phyloP scores from a whole-genome alignment of 2,329 filamentous ascomycete genomes.

The Drechmeria coniospora region DNA sequence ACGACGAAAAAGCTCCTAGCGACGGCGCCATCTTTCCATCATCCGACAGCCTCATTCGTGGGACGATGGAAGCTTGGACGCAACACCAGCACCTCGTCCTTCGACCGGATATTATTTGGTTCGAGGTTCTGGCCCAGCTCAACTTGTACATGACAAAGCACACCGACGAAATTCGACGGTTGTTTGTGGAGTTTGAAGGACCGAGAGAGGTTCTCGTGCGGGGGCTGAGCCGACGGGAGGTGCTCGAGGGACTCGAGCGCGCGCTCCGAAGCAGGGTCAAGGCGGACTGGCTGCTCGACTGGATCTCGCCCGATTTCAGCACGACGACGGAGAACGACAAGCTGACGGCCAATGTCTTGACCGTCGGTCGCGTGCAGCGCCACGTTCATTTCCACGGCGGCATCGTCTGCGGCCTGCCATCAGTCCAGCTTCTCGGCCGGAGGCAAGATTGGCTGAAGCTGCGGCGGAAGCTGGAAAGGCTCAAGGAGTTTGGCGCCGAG shows the following conservation, averaged over 20 bases:
- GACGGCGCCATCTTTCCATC: conserved; percentile 12
- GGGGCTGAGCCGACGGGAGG: conserved; percentile 10
- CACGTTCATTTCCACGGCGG: conserved; percentile 21
- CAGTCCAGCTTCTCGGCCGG: conserved; percentile 23
- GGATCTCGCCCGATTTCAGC: conserved; percentile 27
- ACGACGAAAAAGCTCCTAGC: conserved; percentile 5
- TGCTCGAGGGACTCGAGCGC: conserved; percentile 18
- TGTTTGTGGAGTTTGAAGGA: conserved; percentile 30
- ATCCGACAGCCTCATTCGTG: conserved; percentile 26
- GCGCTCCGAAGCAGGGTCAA: conserved; percentile 24
- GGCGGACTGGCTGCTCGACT: conserved; percentile 23
- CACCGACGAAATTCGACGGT: conserved; percentile 25
- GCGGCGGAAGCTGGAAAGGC: conserved; percentile 22
- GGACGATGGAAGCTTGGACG: conserved; percentile 31
- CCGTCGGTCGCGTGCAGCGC: conserved; percentile 28
- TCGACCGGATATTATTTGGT: conserved; percentile 39
- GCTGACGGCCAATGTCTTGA: conserved; percentile 24
- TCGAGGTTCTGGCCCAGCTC: conserved; percentile 35
- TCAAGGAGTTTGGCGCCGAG: conserved; percentile 28
- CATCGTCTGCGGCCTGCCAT: conserved; percentile 26
- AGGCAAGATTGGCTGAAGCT: conserved; percentile 25
- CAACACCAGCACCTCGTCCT: conserved; percentile 32
- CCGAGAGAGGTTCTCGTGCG: conserved; percentile 22
- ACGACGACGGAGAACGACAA: conserved; percentile 23
- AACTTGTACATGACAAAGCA: conserved; percentile 33